These are phyloP conservation scores for Tremella fuciformis DNA, from an alignment of 768 basidiomycete genomes.

Conservation along the genomic window DNA sequence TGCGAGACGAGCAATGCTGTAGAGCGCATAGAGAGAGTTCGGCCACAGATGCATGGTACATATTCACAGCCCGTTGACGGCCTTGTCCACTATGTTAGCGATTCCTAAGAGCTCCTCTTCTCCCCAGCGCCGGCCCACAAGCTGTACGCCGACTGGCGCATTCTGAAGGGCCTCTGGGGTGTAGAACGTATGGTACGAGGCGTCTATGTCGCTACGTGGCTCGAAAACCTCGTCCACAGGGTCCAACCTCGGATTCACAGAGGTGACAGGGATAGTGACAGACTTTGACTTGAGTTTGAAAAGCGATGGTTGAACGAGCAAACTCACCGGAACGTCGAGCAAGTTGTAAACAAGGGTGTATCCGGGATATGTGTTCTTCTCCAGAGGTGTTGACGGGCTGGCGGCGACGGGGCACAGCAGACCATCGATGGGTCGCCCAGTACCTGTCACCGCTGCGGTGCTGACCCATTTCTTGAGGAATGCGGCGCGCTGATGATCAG, in stretches of 20 bases:
- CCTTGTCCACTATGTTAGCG: neutral
- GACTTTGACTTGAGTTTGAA: neutral
- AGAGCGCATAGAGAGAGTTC: no score
- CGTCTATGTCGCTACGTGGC: neutral
- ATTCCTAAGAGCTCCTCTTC: slow-evolving; percentile 6
- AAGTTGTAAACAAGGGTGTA: slow-evolving; percentile 1
- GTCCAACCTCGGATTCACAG: neutral
- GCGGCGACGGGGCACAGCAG: slow-evolving; percentile 1
- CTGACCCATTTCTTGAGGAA: neutral
- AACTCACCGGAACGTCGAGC: slow-evolving; percentile 8
- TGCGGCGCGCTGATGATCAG: neutral
- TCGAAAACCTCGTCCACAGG: neutral
- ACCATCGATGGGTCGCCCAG: slow-evolving; percentile 8
- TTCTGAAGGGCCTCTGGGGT: neutral
- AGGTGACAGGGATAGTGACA: neutral
- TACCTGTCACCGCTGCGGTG: slow-evolving; percentile 1
- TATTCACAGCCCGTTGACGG: neutral
- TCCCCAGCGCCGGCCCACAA: slow-evolving; percentile 2
- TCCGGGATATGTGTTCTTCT: neutral
- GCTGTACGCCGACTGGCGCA: slow-evolving; percentile 4
- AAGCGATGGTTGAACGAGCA: neutral
- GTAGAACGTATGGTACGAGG: neutral
- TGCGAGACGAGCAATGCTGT: no score
- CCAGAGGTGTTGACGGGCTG: slow-evolving; percentile 3
- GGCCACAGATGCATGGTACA: no score